Evolutionary conservation across 2,329 filamentous ascomycete species (phyloP).

Genomic region (Aspergillus japonicus): DNA sequence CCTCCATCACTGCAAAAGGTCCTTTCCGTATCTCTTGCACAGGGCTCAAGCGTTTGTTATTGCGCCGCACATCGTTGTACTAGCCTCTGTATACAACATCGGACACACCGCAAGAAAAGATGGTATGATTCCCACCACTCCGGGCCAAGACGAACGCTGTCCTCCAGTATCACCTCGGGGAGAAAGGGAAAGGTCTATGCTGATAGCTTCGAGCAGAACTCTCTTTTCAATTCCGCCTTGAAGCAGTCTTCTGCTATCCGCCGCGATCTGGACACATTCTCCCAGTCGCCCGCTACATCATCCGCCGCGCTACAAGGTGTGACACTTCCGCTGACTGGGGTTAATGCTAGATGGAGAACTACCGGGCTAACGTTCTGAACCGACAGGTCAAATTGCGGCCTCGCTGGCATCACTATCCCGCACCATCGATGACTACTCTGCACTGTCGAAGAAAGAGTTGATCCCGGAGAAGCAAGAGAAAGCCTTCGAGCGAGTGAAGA

Average conservation of each 20-base stretch:
- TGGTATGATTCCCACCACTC: slow-evolving; percentile 19
- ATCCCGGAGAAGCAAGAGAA: slow-evolving; percentile 90
- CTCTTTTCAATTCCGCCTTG: slow-evolving; percentile 79
- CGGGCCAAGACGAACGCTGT: neutral
- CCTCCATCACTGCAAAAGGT: neutral
- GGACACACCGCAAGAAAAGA: slow-evolving; percentile 4
- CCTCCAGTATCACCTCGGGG: neutral
- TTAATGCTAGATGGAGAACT: neutral
- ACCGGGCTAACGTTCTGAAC: neutral
- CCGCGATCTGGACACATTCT: slow-evolving; percentile 70
- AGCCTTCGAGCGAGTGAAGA: slow-evolving; percentile 78
- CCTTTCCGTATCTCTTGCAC: neutral
- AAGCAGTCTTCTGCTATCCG: slow-evolving; percentile 81
- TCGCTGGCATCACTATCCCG: slow-evolving; percentile 80
- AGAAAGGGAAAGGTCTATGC: neutral
- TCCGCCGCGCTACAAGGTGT: slow-evolving; percentile 62
- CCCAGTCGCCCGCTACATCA: slow-evolving; percentile 56
- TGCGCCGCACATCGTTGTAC: neutral
- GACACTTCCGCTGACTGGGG: neutral
- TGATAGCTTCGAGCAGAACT: slow-evolving; percentile 57
- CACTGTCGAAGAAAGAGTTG: slow-evolving; percentile 81
- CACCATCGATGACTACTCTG: slow-evolving; percentile 88
- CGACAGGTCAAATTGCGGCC: slow-evolving; percentile 67
- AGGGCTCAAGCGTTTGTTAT: neutral
- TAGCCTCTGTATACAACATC: neutral